Base-by-base conservation (phyloP, 306 rosid genomes). In the Biancaea sappan region DNA sequence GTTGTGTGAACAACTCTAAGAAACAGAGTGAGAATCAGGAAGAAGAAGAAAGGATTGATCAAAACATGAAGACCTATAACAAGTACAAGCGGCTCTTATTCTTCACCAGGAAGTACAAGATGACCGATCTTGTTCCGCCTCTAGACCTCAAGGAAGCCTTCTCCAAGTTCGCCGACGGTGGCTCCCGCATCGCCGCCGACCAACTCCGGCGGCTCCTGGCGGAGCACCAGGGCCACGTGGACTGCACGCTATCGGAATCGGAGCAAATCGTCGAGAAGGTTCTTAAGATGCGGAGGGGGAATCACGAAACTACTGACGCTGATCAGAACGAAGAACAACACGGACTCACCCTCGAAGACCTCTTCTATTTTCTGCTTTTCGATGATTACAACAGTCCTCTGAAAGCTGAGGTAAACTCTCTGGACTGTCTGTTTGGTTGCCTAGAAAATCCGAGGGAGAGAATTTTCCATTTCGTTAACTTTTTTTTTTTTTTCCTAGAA, bases 31-130 rank as follows among this genome's bases (percentile, higher is more conserved):
- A 29, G 25, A n/a, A 11, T 3, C 41, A 26, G 25, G 40, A 7
- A 9, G 41, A 71, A 24, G 1, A 72, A 18, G 64, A 44, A 40
- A 24, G 7, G 29, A 72, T 75, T 80, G 86, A 75, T 4, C 66
- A 83, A n/a, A 66, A 52, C 68, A 80, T 77, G 73, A 79, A 4
- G 46, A 80, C 78, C 2, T 71, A 80, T 60, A 62, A 71, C 85
- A 87, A 74, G 69, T 92, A 90, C 95, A 90, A 79, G 86, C 51
- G 87, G 69, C 78, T 94, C 69, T 43, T 79, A 75, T 83, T 89
- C 82, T 87, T 94, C 85, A 80, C 61, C 80, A 77, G 87, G 74
- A 90, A 88, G 84, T 94, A 83, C 86, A 94, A 88, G 81, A 54
- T 73, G 59, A 75, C 52, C 2, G 87, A 88, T 71, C 78, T 56